These are phyloP conservation scores for Trichophyton rubrum DNA, from an alignment of 2,329 filamentous ascomycete species.

Conservation along the genomic window DNA sequence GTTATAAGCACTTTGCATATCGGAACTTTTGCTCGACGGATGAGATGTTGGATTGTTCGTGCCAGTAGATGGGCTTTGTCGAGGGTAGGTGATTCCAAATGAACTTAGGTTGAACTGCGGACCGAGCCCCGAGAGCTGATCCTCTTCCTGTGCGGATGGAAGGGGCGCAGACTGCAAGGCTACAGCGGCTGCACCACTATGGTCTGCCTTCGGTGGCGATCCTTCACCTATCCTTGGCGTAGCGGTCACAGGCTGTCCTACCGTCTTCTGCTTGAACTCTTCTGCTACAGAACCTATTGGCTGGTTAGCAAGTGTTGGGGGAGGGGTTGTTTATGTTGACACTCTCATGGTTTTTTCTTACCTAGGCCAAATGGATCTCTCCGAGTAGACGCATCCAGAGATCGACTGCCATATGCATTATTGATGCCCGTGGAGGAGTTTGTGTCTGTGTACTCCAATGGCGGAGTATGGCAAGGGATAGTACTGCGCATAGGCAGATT, in stretches of 20 bases:
- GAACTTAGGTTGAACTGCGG: slow-evolving; percentile 18
- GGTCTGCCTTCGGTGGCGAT: background rate
- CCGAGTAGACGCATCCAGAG: background rate
- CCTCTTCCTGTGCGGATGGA: slow-evolving; percentile 21
- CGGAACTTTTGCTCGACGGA: slow-evolving; percentile 6
- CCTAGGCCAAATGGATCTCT: background rate
- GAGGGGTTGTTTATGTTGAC: background rate
- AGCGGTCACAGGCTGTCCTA: background rate
- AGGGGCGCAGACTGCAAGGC: slow-evolving; percentile 15
- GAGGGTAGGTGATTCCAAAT: slow-evolving; percentile 21
- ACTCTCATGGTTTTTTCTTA: background rate
- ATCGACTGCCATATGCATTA: slow-evolving; percentile 3
- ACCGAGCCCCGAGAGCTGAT: slow-evolving; percentile 23
- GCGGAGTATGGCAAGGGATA: slow-evolving; percentile 9
- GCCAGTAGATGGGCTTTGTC: slow-evolving; percentile 25
- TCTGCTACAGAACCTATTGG: background rate
- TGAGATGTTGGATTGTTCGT: slow-evolving; percentile 26
- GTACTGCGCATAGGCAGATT: slow-evolving; percentile 6
- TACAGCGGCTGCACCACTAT: background rate
- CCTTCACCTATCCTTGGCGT: slow-evolving; percentile 1
- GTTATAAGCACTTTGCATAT: slow-evolving; percentile 1
- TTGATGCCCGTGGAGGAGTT: slow-evolving; percentile 5
- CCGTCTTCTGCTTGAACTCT: background rate
- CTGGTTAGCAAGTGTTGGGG: background rate
- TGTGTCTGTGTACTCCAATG: slow-evolving; percentile 8